Base-by-base conservation (phyloP, 2,329 filamentous ascomycete genomes). In the Penicillium rolfsii region DNA sequence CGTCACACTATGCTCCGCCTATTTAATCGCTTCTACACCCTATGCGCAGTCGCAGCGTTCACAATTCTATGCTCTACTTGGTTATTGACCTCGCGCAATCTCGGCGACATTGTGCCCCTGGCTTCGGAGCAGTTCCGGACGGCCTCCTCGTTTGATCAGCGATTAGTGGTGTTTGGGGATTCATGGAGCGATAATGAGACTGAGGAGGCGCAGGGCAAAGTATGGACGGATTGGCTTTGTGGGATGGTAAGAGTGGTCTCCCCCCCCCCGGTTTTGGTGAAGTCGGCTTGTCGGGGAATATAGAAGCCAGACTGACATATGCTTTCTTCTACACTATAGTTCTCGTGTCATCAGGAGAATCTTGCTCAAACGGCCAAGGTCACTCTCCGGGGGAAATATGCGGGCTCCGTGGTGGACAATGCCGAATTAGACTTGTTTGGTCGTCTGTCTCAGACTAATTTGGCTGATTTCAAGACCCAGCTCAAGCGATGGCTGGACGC, bases 161-260 rank as follows among this genome's bases (percentile, higher is more conserved):
- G 73, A 55, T 63, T 78, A 57, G 74, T 77, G 3, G 71, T 77
- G 6, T 78, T 77, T 65, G 75, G 76, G 5, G 75, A 78, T 64
- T 74, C 77, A 8, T 77, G 73, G 76, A 77, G 74, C 48, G 75
- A 76, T 50, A 72, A 70, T 60, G 68, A 73, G 62, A 70, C 69
- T 4, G 68, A 69, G 41, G 66, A 70, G 12, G 50, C 59, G 8
- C 69, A 71, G 52, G 74, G 71, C 4, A 64, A 62, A 49, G 65
- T 73, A 24, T 77, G 74, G 73, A 74, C 73, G 22, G 72, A 75
- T 60, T 71, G 69, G 69, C 71, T 78, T 45, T 78, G 75, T 64
- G 71, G 69, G 45, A 68, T 71, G 70, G 76, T 77, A 71, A 64
- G 66, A 22, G 46, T 43, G 2, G 5, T 16, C 19, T 16, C 19